These are phyloP conservation scores for Daldinia loculata DNA, from an alignment of 495 filamentous ascomycete genomes.

Conservation along the genomic window DNA sequence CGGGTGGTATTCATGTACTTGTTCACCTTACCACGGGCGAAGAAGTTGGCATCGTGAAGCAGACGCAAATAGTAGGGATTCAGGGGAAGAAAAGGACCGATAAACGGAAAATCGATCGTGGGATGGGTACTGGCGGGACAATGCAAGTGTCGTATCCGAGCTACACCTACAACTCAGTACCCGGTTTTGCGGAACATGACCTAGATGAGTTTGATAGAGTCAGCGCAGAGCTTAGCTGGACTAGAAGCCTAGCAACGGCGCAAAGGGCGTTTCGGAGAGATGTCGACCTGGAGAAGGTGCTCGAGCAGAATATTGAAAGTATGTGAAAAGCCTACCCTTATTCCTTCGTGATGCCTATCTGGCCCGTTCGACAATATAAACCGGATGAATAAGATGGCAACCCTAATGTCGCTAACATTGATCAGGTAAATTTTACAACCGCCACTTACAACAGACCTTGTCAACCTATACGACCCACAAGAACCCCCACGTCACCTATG, in stretches of 20 bases:
- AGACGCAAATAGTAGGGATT: constrained; percentile 66
- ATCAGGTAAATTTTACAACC: constrained; percentile 59
- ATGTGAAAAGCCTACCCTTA: not conserved
- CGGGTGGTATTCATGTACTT: constrained; percentile 51
- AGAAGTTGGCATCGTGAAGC: constrained; percentile 56
- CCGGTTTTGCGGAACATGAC: constrained; percentile 63
- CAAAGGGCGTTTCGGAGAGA: constrained; percentile 67
- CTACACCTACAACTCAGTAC: constrained; percentile 53
- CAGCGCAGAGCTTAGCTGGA: constrained; percentile 58
- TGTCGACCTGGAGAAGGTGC: constrained; percentile 64
- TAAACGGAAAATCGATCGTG: constrained; percentile 60
- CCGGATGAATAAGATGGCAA: not conserved
- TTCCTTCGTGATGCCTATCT: not conserved
- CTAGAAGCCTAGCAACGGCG: constrained; percentile 54
- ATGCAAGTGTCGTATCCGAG: constrained; percentile 49
- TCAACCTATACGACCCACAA: constrained; percentile 60
- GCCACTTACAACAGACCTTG: constrained; percentile 58
- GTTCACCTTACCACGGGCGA: constrained; percentile 57
- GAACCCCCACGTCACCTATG: constrained; percentile 62
- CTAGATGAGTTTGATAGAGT: constrained; percentile 60
- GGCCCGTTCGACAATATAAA: not conserved
- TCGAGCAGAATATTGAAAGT: constrained; percentile 69
- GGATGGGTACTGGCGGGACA: constrained; percentile 60
- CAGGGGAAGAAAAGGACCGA: constrained; percentile 65
- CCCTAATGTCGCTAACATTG: not conserved